Base-by-base conservation (phyloP, 805 yeast species). In the Isabelozyma heimii region DNA sequence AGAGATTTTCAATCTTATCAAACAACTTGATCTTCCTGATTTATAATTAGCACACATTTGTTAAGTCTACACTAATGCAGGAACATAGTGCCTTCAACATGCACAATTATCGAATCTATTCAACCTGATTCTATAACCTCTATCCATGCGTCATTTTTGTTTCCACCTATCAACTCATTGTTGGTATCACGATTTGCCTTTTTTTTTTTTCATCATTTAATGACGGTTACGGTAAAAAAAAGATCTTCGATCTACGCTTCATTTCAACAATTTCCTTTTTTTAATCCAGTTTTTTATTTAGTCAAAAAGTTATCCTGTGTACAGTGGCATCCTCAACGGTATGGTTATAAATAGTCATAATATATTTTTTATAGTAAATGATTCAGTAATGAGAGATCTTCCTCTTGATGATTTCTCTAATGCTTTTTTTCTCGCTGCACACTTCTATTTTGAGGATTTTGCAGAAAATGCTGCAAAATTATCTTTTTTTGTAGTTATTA, bases 1-100 rank as follows among this genome's bases (percentile, higher is more conserved):
- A 42, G 76, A 79, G 51, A 84, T 87, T 53, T 85, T 84, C 64
- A 57, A 67, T 9, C 67, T 85, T 50, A 77, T 87, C 55, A 65
- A 75, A 39, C 73, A 63, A 27, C 54, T 68, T 41, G 47, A 50
- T 37, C 45, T 55, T 41, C 57, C 63, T 35, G 47, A 52, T 28
- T 47, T 49, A 16, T 17, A 42, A 20, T 52, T 37, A 43, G 17
- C 20, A 44, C 37, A 16, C 24, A 27, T 38, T 44, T 17, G 30
- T 56, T 49, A 57, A 20, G 24, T 20, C 24, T 20, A 42, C 61
- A 56, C 62, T 51, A 47, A 54, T 54, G 57, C 65, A 59, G 65
- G 66, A 45, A 44, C 44, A 41, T 43, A 43, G 43, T 50, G 69
- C 62, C 66, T 70, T 69, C 73, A 68, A 67, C 73, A 62, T 66